Percentiles rank a stretch among this genome's conserved stretches.
phyloP scores from a whole-genome alignment of 345 rosid species.

The Aquilaria sinensis region DNA sequence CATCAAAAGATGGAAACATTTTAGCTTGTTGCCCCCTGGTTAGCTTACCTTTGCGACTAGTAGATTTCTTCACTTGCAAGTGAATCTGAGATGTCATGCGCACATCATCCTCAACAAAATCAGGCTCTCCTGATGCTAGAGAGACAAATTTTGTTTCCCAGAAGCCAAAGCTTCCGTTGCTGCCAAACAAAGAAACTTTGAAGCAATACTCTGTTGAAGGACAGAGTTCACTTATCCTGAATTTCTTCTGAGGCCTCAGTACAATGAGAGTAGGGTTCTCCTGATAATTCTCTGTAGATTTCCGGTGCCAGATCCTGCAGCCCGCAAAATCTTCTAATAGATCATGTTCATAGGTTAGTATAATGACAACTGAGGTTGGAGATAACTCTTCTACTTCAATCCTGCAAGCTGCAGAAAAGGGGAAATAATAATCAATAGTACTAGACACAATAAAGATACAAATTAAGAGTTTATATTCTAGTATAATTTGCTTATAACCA shows the following conservation, averaged over 20 bases:
- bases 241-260: slow-evolving; percentile 31
- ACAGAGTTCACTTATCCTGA: slow-evolving; percentile 21
- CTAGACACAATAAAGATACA: neutral
- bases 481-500: too few species aligned
- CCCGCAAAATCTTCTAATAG: slow-evolving; percentile 26
- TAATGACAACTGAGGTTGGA: slow-evolving; percentile 31
- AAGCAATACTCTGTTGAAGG: slow-evolving; percentile 36
- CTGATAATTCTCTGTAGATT: slow-evolving; percentile 29
- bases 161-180: slow-evolving; percentile 21
- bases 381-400: slow-evolving; percentile 36
- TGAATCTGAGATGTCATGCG: slow-evolving; percentile 7
- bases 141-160: slow-evolving; percentile 42
- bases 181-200: slow-evolving; percentile 32
- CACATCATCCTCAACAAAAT: slow-evolving; percentile 5
- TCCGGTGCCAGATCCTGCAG: slow-evolving; percentile 50
- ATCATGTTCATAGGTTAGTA: slow-evolving; percentile 22
- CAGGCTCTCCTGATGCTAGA: slow-evolving; percentile 11
- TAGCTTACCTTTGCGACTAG: slow-evolving; percentile 14
- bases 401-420: slow-evolving; percentile 31
- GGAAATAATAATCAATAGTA: neutral
- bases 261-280: slow-evolving; percentile 28
- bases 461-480: neutral
- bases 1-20: slow-evolving; percentile 10
- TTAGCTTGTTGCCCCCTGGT: slow-evolving; percentile 5
- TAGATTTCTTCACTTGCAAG: slow-evolving; percentile 22